Base-by-base conservation (phyloP, 805 yeast species). In the Grigorovia humatica region DNA sequence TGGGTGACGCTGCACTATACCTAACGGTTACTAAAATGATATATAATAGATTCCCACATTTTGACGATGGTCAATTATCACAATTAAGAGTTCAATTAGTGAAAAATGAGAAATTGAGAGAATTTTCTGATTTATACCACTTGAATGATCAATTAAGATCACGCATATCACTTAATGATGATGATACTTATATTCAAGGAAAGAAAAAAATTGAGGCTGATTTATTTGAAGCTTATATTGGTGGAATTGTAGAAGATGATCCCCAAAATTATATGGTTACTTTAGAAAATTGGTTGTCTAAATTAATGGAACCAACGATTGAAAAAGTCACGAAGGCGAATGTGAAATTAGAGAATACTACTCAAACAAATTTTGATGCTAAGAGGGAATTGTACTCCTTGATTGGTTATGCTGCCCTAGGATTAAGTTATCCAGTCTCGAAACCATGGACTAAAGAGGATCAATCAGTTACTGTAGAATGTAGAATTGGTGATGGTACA, bases 181-280 rank as follows among this genome's bases (percentile, higher is more conserved):
- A 64, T 23, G 51, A 54, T 2, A 57, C 54, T 18, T 72, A 76
- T 50, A 64, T 68, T 30, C 70, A 71, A 38, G 86, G 87, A 9
- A 79, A 76, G 53, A 77, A 77, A 56, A 93, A 93, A 63, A 71
- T 85, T 4, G 77, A 77, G 61, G 96, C 98, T 0, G 99, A 91
- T 72, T 81, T 85, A 0, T 87, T 91, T 64, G 99, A 93, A 68
- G 96, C 98, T 0, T 91, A 91, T 58, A 75, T 93, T 46, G 98
- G 96, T 7, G 99, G 95, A 0, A 67, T 91, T 35, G 72, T 79
- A 20, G 95, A 86, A 55, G 71, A 77, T 45, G 67, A 71, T 20
- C 62, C 66, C 43, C 70, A 69, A 12, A 66, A 70, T 17, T 77
- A 80, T 54, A 69, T 77, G 48, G 64, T 70, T 1, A 73, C 67